phyloP scores from a whole-genome alignment of 768 basidiomycete species.

The Tremella fuciformis region DNA sequence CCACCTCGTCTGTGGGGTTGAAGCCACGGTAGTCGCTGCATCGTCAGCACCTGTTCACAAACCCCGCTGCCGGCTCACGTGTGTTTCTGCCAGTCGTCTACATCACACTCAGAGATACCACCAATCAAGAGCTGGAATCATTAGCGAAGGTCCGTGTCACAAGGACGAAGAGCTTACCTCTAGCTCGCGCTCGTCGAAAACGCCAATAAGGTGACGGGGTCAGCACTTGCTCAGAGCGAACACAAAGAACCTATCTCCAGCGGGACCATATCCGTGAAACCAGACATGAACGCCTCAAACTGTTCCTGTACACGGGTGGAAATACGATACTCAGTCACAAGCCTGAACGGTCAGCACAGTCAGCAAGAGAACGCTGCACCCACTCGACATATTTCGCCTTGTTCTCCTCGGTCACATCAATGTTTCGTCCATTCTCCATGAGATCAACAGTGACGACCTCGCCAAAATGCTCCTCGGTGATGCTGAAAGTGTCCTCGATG shows the following conservation, averaged over 20 bases:
- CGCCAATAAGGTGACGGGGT: conserved; percentile 66
- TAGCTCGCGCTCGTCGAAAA: conserved; percentile 96
- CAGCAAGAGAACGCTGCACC: conserved; percentile 32
- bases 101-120: conserved; percentile 99
- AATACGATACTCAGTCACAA: conserved; percentile 94
- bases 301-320: conserved; percentile 96
- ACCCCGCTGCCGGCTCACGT: conserved; percentile 82
- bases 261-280: conserved; percentile 98
- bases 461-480: conserved; percentile 95
- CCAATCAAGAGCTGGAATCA: conserved; percentile 73
- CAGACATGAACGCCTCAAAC: conserved; percentile 99
- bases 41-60: conserved; percentile 8
- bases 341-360: conserved; percentile 43
- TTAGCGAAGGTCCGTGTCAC: neutral
- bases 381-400: conserved; percentile 97
- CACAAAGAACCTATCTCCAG: conserved; percentile 59
- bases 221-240: too few relatives aligned
- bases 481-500: conserved; percentile 96
- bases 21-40: conserved; percentile 12
- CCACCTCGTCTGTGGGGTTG: conserved; percentile 56
- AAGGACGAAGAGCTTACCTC: conserved; percentile 55
- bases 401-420: conserved; percentile 91
- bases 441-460: conserved; percentile 97
- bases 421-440: conserved; percentile 78
- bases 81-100: conserved; percentile 99